phyloP scores from a whole-genome alignment of 2,329 filamentous ascomycete genomes.

The Fusarium anthophilum region DNA sequence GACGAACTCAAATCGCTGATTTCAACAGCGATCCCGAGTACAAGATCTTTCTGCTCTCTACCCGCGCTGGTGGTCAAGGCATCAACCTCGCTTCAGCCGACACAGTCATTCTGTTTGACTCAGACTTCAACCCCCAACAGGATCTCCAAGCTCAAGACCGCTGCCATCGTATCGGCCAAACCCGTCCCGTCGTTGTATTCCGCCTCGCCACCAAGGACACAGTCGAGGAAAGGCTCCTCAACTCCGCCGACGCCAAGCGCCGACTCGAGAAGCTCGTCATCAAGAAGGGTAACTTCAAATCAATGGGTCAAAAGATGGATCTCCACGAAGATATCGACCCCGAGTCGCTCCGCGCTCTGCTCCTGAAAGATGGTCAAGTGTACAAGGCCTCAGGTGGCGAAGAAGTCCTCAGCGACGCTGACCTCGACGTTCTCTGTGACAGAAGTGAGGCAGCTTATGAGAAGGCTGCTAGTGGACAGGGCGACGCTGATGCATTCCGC shows the following conservation, averaged over 20 bases:
- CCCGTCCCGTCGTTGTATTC: conserved; percentile 89
- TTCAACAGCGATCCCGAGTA: conserved; percentile 74
- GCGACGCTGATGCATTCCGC: conserved; percentile 75
- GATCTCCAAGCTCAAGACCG: conserved; percentile 97
- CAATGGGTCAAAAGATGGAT: conserved; percentile 70
- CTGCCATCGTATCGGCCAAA: conserved; percentile 94
- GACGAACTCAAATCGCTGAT: conserved; percentile 74
- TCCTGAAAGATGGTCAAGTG: conserved; percentile 77
- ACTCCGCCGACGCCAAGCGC: conserved; percentile 90
- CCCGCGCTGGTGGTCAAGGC: conserved; percentile 90
- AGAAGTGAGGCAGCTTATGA: conserved; percentile 72
- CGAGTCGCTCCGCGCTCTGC: conserved; percentile 68
- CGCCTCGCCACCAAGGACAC: conserved; percentile 93
- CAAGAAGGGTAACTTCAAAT: conserved; percentile 86
- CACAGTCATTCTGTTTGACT: conserved; percentile 91
- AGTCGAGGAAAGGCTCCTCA: conserved; percentile 86
- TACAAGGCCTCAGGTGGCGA: conserved; percentile 68
- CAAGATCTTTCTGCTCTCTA: conserved; percentile 88
- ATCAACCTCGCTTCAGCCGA: conserved; percentile 94
- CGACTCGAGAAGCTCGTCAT: conserved; percentile 95
- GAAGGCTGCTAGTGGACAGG: conserved; percentile 80
- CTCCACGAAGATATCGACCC: conserved; percentile 64
- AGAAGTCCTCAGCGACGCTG: conserved; percentile 76
- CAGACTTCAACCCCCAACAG: conserved; percentile 94
- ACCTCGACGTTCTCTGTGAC: conserved; percentile 83